Evolutionary conservation across 208 protist species (phyloP).

Genomic region (Porcisia deanei): DNA sequence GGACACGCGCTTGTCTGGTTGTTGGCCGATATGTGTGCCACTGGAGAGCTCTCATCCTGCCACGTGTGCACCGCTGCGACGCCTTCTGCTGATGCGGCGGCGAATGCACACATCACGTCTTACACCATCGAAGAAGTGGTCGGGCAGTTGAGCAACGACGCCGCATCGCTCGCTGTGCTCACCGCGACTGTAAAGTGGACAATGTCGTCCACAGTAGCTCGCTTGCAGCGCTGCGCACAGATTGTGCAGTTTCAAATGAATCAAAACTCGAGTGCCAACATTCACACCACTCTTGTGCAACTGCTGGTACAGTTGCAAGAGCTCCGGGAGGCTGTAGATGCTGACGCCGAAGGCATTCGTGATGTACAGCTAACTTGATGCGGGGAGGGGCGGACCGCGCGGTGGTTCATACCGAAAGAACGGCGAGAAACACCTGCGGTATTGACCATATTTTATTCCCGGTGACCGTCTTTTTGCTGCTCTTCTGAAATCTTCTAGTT

Average conservation of each 20-base stretch:
- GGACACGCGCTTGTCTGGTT: constrained; percentile 22
- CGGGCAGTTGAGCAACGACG: not conserved
- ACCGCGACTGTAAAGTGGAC: constrained; percentile 12
- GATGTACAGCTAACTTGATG: not conserved
- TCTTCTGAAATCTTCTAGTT: too few species aligned
- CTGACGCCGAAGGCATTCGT: not conserved
- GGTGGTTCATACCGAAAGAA: not conserved
- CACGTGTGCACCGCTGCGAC: constrained; percentile 4
- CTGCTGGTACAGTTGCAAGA: constrained; percentile 8
- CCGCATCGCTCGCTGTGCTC: not conserved
- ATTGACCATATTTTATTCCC: not conserved
- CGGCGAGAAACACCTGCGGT: not conserved
- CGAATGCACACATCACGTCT: not conserved
- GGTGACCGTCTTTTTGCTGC: not conserved
- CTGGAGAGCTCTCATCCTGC: constrained; percentile 16
- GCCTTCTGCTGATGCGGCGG: not conserved
- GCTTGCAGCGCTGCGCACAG: constrained; percentile 3
- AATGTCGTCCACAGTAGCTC: constrained; percentile 4
- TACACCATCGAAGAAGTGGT: not conserved
- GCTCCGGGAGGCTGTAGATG: constrained; percentile 3
- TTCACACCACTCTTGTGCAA: not conserved
- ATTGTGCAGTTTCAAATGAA: constrained; percentile 3
- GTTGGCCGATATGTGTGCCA: constrained; percentile 41
- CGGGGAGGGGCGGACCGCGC: not conserved
- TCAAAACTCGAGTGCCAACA: not conserved